phyloP scores from a whole-genome alignment of 345 rosid species.

The Hypericum perforatum region DNA sequence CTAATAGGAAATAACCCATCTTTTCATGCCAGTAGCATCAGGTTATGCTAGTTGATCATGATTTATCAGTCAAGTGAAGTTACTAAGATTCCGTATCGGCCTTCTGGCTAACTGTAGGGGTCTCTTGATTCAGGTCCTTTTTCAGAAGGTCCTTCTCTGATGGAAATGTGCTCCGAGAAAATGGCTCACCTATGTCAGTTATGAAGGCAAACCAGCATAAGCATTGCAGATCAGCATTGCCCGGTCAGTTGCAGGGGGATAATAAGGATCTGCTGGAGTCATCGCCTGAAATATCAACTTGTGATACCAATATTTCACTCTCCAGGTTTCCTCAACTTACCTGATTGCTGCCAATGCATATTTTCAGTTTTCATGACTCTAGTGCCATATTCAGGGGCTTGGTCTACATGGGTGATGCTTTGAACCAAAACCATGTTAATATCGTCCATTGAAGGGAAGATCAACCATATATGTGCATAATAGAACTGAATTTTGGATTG shows the following conservation, averaged over 20 bases:
- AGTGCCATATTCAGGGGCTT: too few species aligned
- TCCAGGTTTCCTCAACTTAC: constrained; percentile 49
- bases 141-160: constrained; percentile 84
- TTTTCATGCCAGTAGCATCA: too few species aligned
- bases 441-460: too few species aligned
- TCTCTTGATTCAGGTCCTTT: constrained; percentile 42
- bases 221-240: constrained; percentile 31
- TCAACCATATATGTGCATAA: too few species aligned
- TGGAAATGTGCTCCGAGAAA: constrained; percentile 68
- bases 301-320: constrained; percentile 51
- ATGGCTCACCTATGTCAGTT: constrained; percentile 35
- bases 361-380: too few species aligned
- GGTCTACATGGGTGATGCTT: too few species aligned
- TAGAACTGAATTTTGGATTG: too few species aligned
- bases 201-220: constrained; percentile 37
- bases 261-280: constrained; percentile 54
- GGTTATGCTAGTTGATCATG: too few species aligned
- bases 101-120: constrained; percentile 6
- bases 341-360: too few species aligned
- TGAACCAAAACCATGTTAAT: too few species aligned
- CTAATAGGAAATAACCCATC: too few species aligned
- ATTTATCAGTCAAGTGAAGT: constrained; percentile 30
- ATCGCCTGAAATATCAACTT: constrained; percentile 83
- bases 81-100: constrained; percentile 41
- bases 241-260: constrained; percentile 34